Conservation (phyloP, 2,329 filamentous ascomycete species). For the Penicillium nordicum region DNA sequence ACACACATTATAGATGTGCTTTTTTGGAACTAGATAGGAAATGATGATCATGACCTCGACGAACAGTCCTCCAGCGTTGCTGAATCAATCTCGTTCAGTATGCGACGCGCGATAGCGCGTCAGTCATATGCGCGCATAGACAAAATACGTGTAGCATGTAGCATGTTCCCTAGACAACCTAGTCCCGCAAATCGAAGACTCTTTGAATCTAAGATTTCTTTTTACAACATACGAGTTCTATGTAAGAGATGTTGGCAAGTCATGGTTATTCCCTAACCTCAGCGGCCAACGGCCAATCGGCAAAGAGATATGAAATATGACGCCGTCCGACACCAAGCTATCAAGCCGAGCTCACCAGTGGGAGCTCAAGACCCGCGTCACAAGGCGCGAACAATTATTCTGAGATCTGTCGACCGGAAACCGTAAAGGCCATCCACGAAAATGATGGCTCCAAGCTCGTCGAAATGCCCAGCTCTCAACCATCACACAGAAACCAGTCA, state of each 20-base stretch:
- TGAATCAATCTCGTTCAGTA: neutral
- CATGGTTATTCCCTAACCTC: slow-evolving; percentile 91
- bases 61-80: slow-evolving; percentile 4
- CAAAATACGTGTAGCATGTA: neutral
- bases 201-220: neutral
- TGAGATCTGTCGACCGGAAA: slow-evolving; percentile 96
- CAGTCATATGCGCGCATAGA: neutral
- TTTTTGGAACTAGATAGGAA: slow-evolving; percentile 2
- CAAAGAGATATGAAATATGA: slow-evolving; percentile 88
- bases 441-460: slow-evolving; percentile 78
- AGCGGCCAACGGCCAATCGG: slow-evolving; percentile 80
- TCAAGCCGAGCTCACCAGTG: slow-evolving; percentile 65
- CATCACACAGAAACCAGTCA: slow-evolving; percentile 54
- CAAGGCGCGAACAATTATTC: slow-evolving; percentile 60
- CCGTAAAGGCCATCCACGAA: slow-evolving; percentile 61
- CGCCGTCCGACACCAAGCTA: slow-evolving; percentile 55
- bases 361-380: slow-evolving; percentile 62
- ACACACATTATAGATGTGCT: neutral
- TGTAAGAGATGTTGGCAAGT: slow-evolving; percentile 59
- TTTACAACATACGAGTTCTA: slow-evolving; percentile 8
- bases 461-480: slow-evolving; percentile 85
- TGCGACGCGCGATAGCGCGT: neutral
- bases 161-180: neutral
- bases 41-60: slow-evolving; percentile 21
- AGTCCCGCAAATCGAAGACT: neutral